These are phyloP conservation scores for Monotropa hypopitys DNA, from an alignment of 179 eudicot genomes.

Conservation along the genomic window DNA sequence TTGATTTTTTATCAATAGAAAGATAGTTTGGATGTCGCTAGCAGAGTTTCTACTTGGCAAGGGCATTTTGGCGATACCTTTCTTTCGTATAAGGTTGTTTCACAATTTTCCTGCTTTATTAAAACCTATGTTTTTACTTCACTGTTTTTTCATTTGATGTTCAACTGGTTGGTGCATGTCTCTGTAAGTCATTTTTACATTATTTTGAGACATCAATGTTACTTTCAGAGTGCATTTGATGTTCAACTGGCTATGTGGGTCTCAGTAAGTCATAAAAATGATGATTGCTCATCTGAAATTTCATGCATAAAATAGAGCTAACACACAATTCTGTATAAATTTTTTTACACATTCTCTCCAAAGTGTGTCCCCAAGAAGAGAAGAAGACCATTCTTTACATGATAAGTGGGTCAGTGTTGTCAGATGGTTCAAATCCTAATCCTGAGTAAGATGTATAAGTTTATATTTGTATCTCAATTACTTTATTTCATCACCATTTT, in stretches of 20 bases:
- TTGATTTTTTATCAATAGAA: slow-evolving; percentile 81
- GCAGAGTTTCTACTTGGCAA: slow-evolving; percentile 77
- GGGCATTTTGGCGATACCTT: slow-evolving; percentile 71
- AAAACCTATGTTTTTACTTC: neutral
- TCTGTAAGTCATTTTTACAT: no score
- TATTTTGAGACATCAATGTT: no score
- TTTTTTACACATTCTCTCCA: neutral
- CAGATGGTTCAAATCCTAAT: slow-evolving; percentile 75
- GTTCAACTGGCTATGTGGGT: no score
- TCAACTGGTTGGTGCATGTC: no score
- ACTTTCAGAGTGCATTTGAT: neutral
- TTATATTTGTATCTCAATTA: neutral
- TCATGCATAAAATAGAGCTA: no score
- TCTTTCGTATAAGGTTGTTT: neutral
- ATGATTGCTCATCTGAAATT: no score
- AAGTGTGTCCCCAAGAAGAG: slow-evolving; percentile 52
- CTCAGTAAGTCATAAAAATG: neutral
- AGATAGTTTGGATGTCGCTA: slow-evolving; percentile 84
- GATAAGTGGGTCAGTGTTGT: slow-evolving; percentile 97
- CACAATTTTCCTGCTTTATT: neutral
- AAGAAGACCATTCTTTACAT: slow-evolving; percentile 69
- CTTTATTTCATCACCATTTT: neutral
- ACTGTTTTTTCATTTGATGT: no score
- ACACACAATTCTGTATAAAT: no score
- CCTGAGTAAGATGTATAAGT: slow-evolving; percentile 41